Conservation (phyloP, 1,284 basidiomycete genomes). For the Ceratobasidium sp. region DNA sequence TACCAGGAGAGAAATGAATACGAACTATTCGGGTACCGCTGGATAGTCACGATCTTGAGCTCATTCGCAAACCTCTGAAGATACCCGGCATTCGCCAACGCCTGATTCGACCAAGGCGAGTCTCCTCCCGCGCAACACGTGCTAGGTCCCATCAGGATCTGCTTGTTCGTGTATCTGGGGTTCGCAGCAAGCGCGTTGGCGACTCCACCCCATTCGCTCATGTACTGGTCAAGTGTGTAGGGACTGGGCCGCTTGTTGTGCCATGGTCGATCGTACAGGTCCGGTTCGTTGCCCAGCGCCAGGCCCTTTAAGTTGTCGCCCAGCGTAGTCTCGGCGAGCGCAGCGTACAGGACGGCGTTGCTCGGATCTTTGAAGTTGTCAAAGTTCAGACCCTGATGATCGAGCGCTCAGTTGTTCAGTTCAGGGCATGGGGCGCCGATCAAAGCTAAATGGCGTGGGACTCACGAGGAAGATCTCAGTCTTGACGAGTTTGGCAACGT, state of each 20-base stretch:
- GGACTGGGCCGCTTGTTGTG: constrained; percentile 69
- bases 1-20: background rate
- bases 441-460: background rate
- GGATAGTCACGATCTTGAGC: constrained; percentile 42
- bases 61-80: constrained; percentile 35
- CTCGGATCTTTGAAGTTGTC: constrained; percentile 51
- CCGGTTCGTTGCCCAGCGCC: constrained; percentile 48
- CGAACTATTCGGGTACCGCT: constrained; percentile 48
- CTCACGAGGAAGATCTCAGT: constrained; percentile 47
- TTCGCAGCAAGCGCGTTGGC: constrained; percentile 32
- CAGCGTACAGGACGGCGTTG: constrained; percentile 43
- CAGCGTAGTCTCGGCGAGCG: constrained; percentile 32
- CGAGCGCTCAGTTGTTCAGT: background rate
- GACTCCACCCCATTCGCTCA: constrained; percentile 41
- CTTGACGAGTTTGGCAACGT: constrained; percentile 41
- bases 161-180: constrained; percentile 32
- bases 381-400: constrained; percentile 57
- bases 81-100: constrained; percentile 37
- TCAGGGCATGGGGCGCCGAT: background rate
- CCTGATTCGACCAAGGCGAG: constrained; percentile 55
- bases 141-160: constrained; percentile 74
- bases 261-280: constrained; percentile 30
- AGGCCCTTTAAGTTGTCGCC: constrained; percentile 44
- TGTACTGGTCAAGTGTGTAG: constrained; percentile 67
- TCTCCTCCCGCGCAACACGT: constrained; percentile 59